phyloP scores from a whole-genome alignment of 2,329 filamentous ascomycete genomes.

The Trichocomaceae sp. region DNA sequence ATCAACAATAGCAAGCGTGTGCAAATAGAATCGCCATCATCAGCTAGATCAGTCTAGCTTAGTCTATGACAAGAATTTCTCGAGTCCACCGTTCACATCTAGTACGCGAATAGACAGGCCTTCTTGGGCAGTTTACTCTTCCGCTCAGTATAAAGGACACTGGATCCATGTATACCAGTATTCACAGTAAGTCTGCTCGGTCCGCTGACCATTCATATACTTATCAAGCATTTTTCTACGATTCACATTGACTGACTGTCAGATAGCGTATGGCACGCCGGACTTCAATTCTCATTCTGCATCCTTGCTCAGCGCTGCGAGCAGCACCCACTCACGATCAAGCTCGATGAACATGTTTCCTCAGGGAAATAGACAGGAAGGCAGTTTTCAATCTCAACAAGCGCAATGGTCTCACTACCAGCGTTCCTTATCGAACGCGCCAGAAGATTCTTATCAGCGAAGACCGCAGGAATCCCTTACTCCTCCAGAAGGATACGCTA shows the following conservation, averaged over 20 bases:
- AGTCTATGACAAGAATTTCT: not conserved
- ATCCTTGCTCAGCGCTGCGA: constrained; percentile 23
- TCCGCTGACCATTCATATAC: not conserved
- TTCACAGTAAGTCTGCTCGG: constrained; percentile 7
- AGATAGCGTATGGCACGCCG: constrained; percentile 6
- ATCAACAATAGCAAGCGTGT: constrained; percentile 1
- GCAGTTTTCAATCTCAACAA: constrained; percentile 20
- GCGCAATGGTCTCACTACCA: constrained; percentile 17
- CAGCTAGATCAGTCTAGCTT: not conserved
- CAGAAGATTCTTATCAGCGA: constrained; percentile 11
- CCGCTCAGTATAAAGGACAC: not conserved
- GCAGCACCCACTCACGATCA: constrained; percentile 21
- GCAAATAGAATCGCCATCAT: not conserved
- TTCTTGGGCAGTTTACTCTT: constrained; percentile 3
- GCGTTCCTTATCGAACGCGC: constrained; percentile 7
- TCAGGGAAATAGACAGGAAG: constrained; percentile 17
- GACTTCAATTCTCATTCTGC: constrained; percentile 16
- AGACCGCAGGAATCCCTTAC: constrained; percentile 9
- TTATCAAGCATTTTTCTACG: not conserved
- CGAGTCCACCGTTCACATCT: not conserved
- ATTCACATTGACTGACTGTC: not conserved
- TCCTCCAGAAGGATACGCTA: constrained; percentile 7
- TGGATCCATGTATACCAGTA: constrained; percentile 14
- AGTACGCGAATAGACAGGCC: not conserved
- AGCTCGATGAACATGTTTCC: constrained; percentile 22